These are phyloP conservation scores for Xylaria sp. DNA, from an alignment of 2,329 filamentous ascomycete species.

Conservation along the genomic window DNA sequence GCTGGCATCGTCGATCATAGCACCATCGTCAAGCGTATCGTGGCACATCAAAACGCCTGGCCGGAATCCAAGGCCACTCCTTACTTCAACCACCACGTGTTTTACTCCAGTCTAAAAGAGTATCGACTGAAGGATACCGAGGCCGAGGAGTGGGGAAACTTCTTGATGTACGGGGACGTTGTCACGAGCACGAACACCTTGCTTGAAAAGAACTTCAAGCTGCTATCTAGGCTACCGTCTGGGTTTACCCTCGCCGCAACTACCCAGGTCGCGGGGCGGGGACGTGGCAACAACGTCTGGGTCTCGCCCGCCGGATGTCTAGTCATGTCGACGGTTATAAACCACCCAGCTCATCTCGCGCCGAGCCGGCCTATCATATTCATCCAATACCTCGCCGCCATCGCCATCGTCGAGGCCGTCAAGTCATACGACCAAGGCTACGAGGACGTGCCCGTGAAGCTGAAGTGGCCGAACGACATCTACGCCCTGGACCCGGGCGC, in stretches of 20 bases:
- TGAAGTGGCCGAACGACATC: constrained; percentile 99
- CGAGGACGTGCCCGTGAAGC: constrained; percentile 72
- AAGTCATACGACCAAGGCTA: constrained; percentile 79
- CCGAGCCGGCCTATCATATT: constrained; percentile 82
- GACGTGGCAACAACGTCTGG: constrained; percentile 92
- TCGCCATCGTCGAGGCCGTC: constrained; percentile 84
- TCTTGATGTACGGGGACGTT: constrained; percentile 85
- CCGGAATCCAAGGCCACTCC: constrained; percentile 77
- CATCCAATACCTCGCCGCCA: constrained; percentile 87
- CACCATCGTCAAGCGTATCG: constrained; percentile 70
- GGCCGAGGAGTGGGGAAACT: constrained; percentile 71
- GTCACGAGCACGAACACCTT: constrained; percentile 93
- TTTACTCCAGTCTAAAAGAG: constrained; percentile 69
- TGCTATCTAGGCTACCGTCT: constrained; percentile 75
- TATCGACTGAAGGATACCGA: constrained; percentile 64
- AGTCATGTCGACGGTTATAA: constrained; percentile 86
- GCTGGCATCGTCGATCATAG: constrained; percentile 75
- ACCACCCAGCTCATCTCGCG: constrained; percentile 75
- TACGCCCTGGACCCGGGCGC: constrained; percentile 70
- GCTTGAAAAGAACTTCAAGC: constrained; percentile 82
- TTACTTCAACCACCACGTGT: constrained; percentile 82
- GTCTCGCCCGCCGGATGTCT: constrained; percentile 84
- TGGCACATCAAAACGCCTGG: constrained; percentile 69
- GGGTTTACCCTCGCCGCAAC: constrained; percentile 91
- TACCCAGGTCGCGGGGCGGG: constrained; percentile 83